A percentile compares a stretch with the other conserved stretches of the same genome.
Conservation (phyloP, 225 moss, liverwort and hornwort genomes). For the Ulota crispa region DNA sequence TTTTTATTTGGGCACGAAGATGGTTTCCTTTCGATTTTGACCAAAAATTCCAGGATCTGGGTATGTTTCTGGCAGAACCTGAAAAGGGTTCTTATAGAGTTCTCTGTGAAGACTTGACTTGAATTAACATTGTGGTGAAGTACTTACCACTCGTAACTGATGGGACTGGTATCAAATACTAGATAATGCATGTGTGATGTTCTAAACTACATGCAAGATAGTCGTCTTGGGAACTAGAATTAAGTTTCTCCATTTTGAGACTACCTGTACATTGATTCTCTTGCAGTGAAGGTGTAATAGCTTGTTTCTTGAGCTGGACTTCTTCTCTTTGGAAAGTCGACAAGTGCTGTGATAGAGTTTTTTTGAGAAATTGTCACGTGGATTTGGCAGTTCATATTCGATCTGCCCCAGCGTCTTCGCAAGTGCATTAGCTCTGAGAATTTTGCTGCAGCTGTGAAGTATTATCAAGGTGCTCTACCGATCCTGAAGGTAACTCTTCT, state of each 20-base stretch:
- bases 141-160: not conserved
- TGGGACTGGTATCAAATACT: constrained; percentile 10
- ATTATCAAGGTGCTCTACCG: constrained; percentile 90
- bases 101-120: not conserved
- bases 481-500: constrained; percentile 68
- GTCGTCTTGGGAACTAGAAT: not conserved
- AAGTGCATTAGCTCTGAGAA: constrained; percentile 77
- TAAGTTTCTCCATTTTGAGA: not conserved
- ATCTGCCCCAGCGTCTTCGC: constrained; percentile 91
- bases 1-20: not conserved
- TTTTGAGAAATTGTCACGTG: constrained; percentile 16
- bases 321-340: not conserved
- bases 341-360: constrained; percentile 6
- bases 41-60: constrained; percentile 18
- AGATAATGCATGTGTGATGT: not conserved
- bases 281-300: not conserved
- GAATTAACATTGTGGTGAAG: not conserved
- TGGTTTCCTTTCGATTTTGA: constrained; percentile 1
- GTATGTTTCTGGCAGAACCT: not conserved
- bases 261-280: not conserved
- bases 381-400: constrained; percentile 88
- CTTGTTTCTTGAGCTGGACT: not conserved
- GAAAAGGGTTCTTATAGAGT: constrained; percentile 3
- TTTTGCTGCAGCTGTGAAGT: constrained; percentile 84
- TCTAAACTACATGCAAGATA: not conserved